Base-by-base conservation (phyloP, 2,329 filamentous ascomycete genomes). In the Exophiala sp. region DNA sequence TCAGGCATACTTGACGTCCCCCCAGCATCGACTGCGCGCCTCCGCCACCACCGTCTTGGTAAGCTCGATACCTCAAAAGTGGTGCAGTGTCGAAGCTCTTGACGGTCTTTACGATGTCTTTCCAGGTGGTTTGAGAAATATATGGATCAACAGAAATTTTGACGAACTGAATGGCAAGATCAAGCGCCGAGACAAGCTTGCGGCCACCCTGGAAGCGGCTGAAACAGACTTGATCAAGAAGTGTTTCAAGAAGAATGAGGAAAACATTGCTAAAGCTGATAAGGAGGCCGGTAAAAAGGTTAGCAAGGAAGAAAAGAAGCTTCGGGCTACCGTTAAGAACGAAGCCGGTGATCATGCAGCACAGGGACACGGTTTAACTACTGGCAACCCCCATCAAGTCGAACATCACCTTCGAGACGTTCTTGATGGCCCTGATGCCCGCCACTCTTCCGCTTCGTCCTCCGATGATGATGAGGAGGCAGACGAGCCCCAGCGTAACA, bases 41-140 rank as follows among this genome's bases (percentile, higher is more conserved):
- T 97, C 92, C 12, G 92, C 94, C 1, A 99, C 92, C 5, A 99
- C 94, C 0, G 92, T 99, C 43, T 79, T 99, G 5, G 91, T 99
- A 48, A 94, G 87, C 60, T 87, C 87, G 9, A 96, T 99, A 47
- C 94, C 94, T 1, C 76, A 81, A 38, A 95, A 95, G 66, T 99
- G 94, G 94, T 82, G 95, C 6, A 90, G 82, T 2, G 82, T 89
- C 45, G 85, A 95, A 41, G 89, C 89, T 0, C 78, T 99, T 3
- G 81, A 84, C 54, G 87, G 87, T 0, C 77, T 99, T 0, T 99
- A 95, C 65, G 94, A 99, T 68, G 91, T 97, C 1, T 97, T 96
- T 63, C 94, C 94, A 0, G 94, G 94, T 16, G 94, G 94, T 29
- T 87, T 99, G 66, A 84, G 89, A 55, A 97, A 97, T 63, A 88